These are phyloP conservation scores for Aspergillus arachidicola DNA, from an alignment of 2,329 filamentous ascomycete species.

Conservation along the genomic window DNA sequence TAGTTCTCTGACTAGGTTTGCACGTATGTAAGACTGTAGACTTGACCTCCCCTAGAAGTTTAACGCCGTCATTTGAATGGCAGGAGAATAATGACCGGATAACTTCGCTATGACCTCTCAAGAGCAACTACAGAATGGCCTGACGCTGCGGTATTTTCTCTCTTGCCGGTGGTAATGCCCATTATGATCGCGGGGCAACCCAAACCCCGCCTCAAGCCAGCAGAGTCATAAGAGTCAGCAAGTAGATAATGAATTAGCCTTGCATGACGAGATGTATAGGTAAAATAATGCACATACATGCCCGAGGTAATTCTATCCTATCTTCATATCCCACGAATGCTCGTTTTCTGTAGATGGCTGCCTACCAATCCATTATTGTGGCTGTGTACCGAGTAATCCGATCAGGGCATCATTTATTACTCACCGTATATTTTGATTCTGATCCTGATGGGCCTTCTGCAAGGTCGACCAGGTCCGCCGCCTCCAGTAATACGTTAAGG, in stretches of 20 bases:
- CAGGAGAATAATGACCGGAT: neutral
- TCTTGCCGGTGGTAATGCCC: neutral
- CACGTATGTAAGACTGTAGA: neutral
- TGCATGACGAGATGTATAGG: slow-evolving; percentile 13
- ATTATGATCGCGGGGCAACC: slow-evolving; percentile 13
- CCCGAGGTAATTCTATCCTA: neutral
- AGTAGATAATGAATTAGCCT: slow-evolving; percentile 14
- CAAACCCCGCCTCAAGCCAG: slow-evolving; percentile 9
- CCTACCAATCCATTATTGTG: slow-evolving; percentile 13
- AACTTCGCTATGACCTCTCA: neutral
- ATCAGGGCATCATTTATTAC: slow-evolving; percentile 14
- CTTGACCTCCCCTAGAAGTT: neutral
- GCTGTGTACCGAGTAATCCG: slow-evolving; percentile 17
- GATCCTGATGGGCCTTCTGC: slow-evolving; percentile 15
- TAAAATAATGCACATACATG: neutral
- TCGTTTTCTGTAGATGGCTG: slow-evolving; percentile 6
- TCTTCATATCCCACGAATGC: neutral
- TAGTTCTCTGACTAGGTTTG: neutral
- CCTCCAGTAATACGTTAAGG: slow-evolving; percentile 12
- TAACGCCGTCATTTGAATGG: neutral
- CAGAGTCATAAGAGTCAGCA: slow-evolving; percentile 7
- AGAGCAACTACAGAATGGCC: slow-evolving; percentile 1
- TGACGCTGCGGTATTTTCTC: slow-evolving; percentile 10
- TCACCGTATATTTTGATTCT: slow-evolving; percentile 25
- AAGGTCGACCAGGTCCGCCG: slow-evolving; percentile 21